Conservation (phyloP, 2,329 filamentous ascomycete species). For the Colletotrichum endophyticum region DNA sequence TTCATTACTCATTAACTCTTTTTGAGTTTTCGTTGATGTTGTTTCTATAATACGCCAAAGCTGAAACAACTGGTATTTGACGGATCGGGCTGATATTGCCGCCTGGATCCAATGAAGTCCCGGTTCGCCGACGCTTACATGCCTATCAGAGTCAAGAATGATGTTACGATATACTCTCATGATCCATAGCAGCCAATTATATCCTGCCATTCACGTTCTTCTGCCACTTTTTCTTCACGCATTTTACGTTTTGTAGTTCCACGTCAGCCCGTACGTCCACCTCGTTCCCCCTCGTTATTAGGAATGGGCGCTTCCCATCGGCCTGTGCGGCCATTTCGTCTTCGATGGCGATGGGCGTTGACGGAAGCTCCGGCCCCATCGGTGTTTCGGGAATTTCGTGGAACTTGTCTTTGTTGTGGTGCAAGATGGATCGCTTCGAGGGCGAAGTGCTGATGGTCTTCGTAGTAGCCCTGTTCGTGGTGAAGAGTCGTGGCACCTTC, state of each 20-base stretch:
- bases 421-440: slow-evolving; percentile 1
- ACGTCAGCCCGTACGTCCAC: neutral
- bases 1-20: neutral
- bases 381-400: neutral
- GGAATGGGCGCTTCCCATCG: slow-evolving; percentile 7
- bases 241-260: neutral
- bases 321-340: slow-evolving; percentile 13
- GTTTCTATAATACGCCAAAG: neutral
- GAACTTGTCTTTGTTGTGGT: neutral
- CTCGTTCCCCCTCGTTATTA: neutral
- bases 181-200: neutral
- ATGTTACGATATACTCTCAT: neutral
- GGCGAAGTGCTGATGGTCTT: neutral
- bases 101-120: neutral
- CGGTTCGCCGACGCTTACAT: neutral
- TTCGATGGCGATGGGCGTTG: slow-evolving; percentile 10
- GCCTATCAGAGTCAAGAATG: neutral
- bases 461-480: slow-evolving; percentile 13
- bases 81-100: neutral
- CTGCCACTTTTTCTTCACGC: neutral
- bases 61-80: neutral
- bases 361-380: neutral
- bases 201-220: neutral
- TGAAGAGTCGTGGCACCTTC: neutral
- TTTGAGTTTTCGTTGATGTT: neutral